Conservation (phyloP, 805 yeast species). For the Tetrapisispora fleetii region DNA sequence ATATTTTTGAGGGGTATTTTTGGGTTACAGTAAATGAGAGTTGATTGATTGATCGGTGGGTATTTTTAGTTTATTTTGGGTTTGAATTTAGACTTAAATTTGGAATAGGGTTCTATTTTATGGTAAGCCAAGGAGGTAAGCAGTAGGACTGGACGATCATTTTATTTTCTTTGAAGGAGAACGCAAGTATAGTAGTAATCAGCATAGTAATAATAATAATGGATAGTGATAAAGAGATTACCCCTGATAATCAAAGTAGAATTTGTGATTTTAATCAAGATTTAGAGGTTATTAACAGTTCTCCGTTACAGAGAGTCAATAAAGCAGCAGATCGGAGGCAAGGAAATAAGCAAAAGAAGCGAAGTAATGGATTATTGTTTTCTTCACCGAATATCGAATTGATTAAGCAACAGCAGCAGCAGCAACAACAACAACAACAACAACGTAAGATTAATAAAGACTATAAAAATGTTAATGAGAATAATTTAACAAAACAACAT, state of each 20-base stretch:
- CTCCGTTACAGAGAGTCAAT: conserved; percentile 9
- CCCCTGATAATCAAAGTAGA: not conserved
- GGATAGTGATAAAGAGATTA: not conserved
- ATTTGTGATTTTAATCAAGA: not conserved
- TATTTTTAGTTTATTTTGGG: too few relatives aligned
- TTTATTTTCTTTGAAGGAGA: not conserved
- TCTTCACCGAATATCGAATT: conserved; percentile 5
- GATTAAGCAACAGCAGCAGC: not conserved
- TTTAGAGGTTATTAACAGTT: conserved; percentile 2
- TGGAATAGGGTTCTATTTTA: too few relatives aligned
- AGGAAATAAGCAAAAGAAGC: not conserved
- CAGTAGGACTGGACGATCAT: too few relatives aligned
- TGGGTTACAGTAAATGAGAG: not conserved
- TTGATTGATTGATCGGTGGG: not conserved
- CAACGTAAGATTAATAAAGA: not conserved
- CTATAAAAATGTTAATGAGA: not conserved
- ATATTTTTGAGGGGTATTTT: too few relatives aligned
- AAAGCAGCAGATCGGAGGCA: not conserved
- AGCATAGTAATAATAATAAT: not conserved
- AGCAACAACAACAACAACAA: too few relatives aligned
- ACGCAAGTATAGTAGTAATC: not conserved
- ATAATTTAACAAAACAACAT: not conserved
- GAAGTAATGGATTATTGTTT: conserved; percentile 10
- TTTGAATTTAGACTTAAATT: too few relatives aligned
- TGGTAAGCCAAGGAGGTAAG: too few relatives aligned